Evolutionary conservation across 148 eudicot species (phyloP), one percentile per base, ranked within the genome.

Genomic region (Cornus controversa): DNA sequence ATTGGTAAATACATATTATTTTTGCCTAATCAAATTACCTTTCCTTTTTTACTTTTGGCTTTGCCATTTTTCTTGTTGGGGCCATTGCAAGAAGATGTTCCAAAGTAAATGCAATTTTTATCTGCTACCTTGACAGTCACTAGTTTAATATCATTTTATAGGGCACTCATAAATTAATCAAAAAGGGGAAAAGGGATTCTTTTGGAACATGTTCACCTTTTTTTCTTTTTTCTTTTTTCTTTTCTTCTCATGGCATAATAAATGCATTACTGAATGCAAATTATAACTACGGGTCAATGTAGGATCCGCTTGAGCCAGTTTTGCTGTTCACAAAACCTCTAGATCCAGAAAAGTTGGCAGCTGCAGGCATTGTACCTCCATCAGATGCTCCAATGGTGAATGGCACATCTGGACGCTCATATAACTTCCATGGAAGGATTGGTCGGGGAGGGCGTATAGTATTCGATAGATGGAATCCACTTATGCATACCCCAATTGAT

Each of bases 381-480:
- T 74, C 90, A 71, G 86, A 83, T 83, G 73, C 88, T 77, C 74
- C 89, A 50, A 80, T 75, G 53, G 53, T 78, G 22, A 81, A 84
- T 23, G 74, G 66, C 66, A 79, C 78, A 63, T 78, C 92, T 3
- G 67, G 74, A 67, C 85, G 86, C 28, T 45, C 92, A 28, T 80
- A 15, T 15, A 80, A 78, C 69, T 78, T 89, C 18, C 94, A 86
- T 24, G 99, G 99, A 77, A 87, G 99, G 82, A 93, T 96, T 9
- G 99, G 99, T 26, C 84, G 99, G 71, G 99, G 99, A 53, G 99
- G 99, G 15, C 83, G 99, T 67, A 90, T 96, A 9, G 84, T 96
- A 75, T 96, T 96, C 57, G 99, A 96, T 76, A 82, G 99, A 83
- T 93, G 99, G 91, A 95, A 93, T 77, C 97, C 99, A 10, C 89